Evolutionary conservation across 495 filamentous ascomycete species (phyloP).

Genomic region (Lasiosphaeria ovina): DNA sequence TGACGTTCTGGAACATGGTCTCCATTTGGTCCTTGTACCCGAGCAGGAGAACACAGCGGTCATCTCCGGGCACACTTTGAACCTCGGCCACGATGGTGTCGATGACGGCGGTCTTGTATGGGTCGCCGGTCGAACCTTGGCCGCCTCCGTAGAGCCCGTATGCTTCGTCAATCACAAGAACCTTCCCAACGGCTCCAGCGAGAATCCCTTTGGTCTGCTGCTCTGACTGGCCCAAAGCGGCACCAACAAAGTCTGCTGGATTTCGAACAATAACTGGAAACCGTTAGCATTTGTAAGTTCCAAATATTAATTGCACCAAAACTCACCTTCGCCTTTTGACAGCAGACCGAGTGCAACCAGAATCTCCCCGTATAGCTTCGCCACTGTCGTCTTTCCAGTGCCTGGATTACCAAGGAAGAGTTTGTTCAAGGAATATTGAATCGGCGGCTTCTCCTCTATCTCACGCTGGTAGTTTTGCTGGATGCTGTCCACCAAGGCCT

Average conservation of each 20-base stretch:
- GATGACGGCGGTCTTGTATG: conserved; percentile 63
- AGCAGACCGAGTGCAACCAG: conserved; percentile 60
- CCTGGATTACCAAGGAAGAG: conserved; percentile 71
- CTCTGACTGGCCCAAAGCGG: conserved; percentile 63
- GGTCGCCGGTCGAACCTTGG: conserved; percentile 38
- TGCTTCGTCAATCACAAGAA: conserved; percentile 75
- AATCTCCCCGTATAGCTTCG: conserved; percentile 68
- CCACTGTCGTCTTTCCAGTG: conserved; percentile 76
- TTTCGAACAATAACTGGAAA: conserved; percentile 59
- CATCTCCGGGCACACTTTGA: conserved; percentile 72
- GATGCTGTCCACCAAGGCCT: conserved; percentile 56
- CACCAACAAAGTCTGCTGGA: conserved; percentile 70
- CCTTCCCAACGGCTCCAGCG: conserved; percentile 62
- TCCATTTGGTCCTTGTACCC: conserved; percentile 78
- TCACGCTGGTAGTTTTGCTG: conserved; percentile 62
- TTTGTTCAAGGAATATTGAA: conserved; percentile 64
- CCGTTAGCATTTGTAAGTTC: conserved; percentile 25
- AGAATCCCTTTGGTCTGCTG: conserved; percentile 71
- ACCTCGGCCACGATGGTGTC: conserved; percentile 85
- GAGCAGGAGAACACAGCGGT: conserved; percentile 73
- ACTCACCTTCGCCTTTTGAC: conserved; percentile 60
- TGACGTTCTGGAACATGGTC: conserved; percentile 76
- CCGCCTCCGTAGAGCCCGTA: conserved; percentile 53
- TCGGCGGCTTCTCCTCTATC: conserved; percentile 52
- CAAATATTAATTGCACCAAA: neutral